phyloP scores from a whole-genome alignment of 176 grass and related monocot genomes.

The Juncus effusus region DNA sequence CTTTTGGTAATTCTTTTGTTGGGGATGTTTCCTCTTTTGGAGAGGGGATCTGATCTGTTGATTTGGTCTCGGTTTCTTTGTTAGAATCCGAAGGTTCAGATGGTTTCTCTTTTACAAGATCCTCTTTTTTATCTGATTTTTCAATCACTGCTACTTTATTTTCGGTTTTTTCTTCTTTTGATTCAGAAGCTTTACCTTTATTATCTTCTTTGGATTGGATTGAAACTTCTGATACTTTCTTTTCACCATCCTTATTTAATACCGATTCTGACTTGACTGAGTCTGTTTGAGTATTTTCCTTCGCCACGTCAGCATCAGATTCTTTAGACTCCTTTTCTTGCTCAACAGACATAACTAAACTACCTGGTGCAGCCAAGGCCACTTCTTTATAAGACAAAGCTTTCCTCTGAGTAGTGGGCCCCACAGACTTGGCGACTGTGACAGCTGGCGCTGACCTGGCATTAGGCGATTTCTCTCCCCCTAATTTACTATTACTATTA shows the following conservation, averaged over 20 bases:
- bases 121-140: conserved; percentile 31
- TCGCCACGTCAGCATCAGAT: conserved; percentile 29
- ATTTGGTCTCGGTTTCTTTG: conserved; percentile 11
- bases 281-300: conserved; percentile 3
- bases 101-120: conserved; percentile 30
- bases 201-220: conserved; percentile 40
- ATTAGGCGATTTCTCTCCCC: conserved; percentile 50
- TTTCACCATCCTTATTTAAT: conserved; percentile 2
- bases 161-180: conserved; percentile 34
- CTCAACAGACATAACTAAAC: conserved; percentile 60
- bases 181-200: conserved; percentile 34
- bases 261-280: conserved; percentile 9
- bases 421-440: conserved; percentile 41
- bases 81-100: conserved; percentile 28
- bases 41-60: conserved; percentile 29
- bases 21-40: conserved; percentile 39
- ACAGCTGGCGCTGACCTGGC: conserved; percentile 43
- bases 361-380: conserved; percentile 84
- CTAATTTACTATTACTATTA: conserved; percentile 45
- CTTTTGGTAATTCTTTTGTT: conserved; percentile 45
- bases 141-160: conserved; percentile 30
- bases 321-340: conserved; percentile 40
- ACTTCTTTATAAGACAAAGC: conserved; percentile 97
- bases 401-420: conserved; percentile 55
- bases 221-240: not conserved